Evolutionary conservation across 2,329 filamentous ascomycete species (phyloP), one percentile per base, ranked within the genome.

Genomic region (Alternaria sp.): DNA sequence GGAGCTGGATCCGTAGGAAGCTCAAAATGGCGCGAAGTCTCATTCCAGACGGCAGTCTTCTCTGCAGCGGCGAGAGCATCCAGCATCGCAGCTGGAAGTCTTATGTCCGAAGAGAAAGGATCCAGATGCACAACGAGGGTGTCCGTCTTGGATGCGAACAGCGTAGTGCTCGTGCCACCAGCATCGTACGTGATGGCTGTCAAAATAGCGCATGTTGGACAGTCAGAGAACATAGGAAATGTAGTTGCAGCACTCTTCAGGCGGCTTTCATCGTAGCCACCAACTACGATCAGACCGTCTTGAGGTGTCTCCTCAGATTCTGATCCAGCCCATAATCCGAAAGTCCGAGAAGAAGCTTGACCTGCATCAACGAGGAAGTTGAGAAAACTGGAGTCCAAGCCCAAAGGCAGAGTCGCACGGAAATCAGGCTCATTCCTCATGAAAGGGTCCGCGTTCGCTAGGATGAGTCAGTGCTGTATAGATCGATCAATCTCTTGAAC

Each of bases 201-300:
- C 11, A 68, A 48, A 20, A 66, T 56, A 12, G 65, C 65, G 54
- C 65, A 68, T 50, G 65, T 68, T 45, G 63, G 57, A 54, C 65
- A 68, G 20, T 68, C 63, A 8, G 65, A 64, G 36, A 64, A 66
- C 63, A 64, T 68, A 46, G 65, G 65, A 57, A 68, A 68, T 14
- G 59, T 64, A 32, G 59, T 66, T 22, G 65, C 50, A 1, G 65
- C 43, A 30, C 56, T 60, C 4, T 59, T 66, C 27, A 68, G 48
- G 9, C 65, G 57, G 40, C 60, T 66, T 54, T 63, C 57, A 9
- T 68, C 63, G 34, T 62, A 68, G 25, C 65, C 65, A 28, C 65
- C 65, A 25, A 68, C 52, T 7, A 68, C 46, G 2, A 68, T 57
- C 36, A 68, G 52, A 43, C 65, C 65, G n/a, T 64, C 63, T 44